Evolutionary conservation across 495 filamentous ascomycete genomes (phyloP), one percentile per base, ranked within the genome.

Genomic region (Penicillium bovifimosum): DNA sequence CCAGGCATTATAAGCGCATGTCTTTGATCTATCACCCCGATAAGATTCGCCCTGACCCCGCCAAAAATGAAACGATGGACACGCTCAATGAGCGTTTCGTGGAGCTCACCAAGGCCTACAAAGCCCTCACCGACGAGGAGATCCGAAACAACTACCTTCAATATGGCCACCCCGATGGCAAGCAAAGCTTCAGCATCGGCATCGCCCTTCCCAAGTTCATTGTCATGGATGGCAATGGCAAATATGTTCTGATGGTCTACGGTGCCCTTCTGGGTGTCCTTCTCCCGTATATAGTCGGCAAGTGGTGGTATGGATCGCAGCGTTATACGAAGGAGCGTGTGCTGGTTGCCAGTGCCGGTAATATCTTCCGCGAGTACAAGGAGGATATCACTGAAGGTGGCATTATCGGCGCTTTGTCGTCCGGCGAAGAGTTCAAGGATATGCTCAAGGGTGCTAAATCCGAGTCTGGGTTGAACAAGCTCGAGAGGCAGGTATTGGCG

Each of bases 251-350:
- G 52, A 70, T 96, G 58, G 77, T 97, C 40, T 98, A 98, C 66
- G 90, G 88, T 9, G 69, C 80, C 36, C 74, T 96, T 33, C 80
- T 98, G 32, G 95, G 91, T 43, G 88, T 96, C 28, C 71, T 96
- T 36, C 71, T 98, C 39, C 93, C 93, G 10, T 98, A 96, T 63
- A 76, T 95, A 42, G 95, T 97, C 33, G 93, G 93, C 24, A 87
- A 85, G 31, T 98, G 93, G 93, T 98, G 93, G 93, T 98, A 97
- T 66, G 93, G 93, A 47, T 95, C 90, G 6, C 90, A 96, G 65
- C 79, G 85, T 41, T 79, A 88, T 64, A 96, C 93, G 16, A 93
- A 89, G 69, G 93, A 98, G 71, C 86, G 86, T 55, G 86, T 97
- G 28, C 77, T 95, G 33, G 84, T 95, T 49, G 88, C 90, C 57